Evolutionary conservation across 2,329 filamentous ascomycete genomes (phyloP).

Genomic region (Aureobasidium sp.): DNA sequence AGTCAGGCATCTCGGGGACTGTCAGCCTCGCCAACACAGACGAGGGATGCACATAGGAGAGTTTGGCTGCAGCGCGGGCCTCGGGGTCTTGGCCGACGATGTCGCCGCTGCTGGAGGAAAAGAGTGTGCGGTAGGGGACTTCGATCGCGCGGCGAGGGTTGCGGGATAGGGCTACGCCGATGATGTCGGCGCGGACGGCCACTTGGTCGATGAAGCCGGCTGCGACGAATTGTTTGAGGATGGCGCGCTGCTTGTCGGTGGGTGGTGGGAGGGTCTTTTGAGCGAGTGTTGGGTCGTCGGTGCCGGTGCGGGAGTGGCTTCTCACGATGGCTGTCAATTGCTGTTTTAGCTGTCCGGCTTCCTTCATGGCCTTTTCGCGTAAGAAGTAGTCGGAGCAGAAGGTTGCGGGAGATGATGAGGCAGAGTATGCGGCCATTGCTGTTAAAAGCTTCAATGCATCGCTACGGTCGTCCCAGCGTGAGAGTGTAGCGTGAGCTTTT

Average conservation of each 20-base stretch:
- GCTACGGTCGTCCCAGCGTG: slow-evolving; percentile 70
- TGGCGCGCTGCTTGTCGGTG: slow-evolving; percentile 60
- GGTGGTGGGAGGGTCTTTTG: slow-evolving; percentile 45
- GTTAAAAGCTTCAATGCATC: slow-evolving; percentile 89
- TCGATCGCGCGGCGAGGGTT: slow-evolving; percentile 83
- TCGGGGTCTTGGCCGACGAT: slow-evolving; percentile 23
- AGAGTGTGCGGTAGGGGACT: slow-evolving; percentile 81
- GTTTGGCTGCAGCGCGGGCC: slow-evolving; percentile 49
- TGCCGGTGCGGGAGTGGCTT: slow-evolving; percentile 18
- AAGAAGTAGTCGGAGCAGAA: slow-evolving; percentile 85
- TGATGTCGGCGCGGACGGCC: slow-evolving; percentile 83
- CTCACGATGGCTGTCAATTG: slow-evolving; percentile 79
- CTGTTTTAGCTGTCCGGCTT: slow-evolving; percentile 72
- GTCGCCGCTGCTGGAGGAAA: slow-evolving; percentile 51
- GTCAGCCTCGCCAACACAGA: slow-evolving; percentile 66
- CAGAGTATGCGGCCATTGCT: slow-evolving; percentile 69
- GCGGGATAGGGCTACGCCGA: slow-evolving; percentile 54
- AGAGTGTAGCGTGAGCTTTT: slow-evolving; percentile 69
- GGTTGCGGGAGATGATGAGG: slow-evolving; percentile 29
- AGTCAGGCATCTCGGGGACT: slow-evolving; percentile 73
- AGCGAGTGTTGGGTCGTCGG: background rate
- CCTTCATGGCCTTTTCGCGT: slow-evolving; percentile 76
- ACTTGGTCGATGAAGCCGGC: slow-evolving; percentile 92
- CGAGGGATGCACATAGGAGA: slow-evolving; percentile 81
- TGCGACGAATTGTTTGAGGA: slow-evolving; percentile 84